These are phyloP conservation scores for Talaromyces thailandensis DNA, from an alignment of 495 filamentous ascomycete genomes.

Conservation along the genomic window DNA sequence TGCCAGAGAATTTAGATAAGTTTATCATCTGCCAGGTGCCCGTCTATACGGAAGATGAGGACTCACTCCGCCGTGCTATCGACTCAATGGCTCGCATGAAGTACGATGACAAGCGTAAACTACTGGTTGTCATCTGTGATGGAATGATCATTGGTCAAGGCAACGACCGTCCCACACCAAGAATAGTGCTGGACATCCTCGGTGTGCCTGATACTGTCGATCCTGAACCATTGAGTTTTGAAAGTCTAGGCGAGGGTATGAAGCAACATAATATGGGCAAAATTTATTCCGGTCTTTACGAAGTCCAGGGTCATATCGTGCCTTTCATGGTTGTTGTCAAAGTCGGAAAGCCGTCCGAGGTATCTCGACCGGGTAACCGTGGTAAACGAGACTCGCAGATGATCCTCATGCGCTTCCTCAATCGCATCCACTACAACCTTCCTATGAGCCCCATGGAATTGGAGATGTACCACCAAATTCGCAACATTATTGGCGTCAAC, in stretches of 20 bases:
- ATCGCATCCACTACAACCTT: conserved; percentile 92
- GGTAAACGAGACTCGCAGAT: conserved; percentile 99
- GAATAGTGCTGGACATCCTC: conserved; percentile 94
- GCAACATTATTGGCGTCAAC: conserved; percentile 98
- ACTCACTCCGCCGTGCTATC: conserved; percentile 90
- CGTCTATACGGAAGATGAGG: conserved; percentile 96
- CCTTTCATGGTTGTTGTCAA: conserved; percentile 97
- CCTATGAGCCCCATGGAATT: conserved; percentile 95
- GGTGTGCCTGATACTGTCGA: conserved; percentile 90
- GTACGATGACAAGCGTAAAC: conserved; percentile 97
- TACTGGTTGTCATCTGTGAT: conserved; percentile 89
- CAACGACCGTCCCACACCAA: conserved; percentile 89
- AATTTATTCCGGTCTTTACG: conserved; percentile 94
- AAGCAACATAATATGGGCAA: conserved; percentile 99
- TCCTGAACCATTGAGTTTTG: conserved; percentile 95
- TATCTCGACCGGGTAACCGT: conserved; percentile 92
- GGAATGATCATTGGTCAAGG: conserved; percentile 99
- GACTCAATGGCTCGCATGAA: conserved; percentile 93
- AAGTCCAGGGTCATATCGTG: conserved; percentile 95
- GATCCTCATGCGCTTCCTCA: conserved; percentile 95
- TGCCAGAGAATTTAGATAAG: conserved; percentile 94
- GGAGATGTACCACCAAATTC: conserved; percentile 98
- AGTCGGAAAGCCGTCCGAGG: conserved; percentile 93
- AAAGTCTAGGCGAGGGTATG: conserved; percentile 89
- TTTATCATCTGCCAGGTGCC: conserved; percentile 98